Percentiles rank a stretch among this genome's conserved stretches.
These are phyloP conservation scores for Pterulicium gracile DNA, from an alignment of 1,284 basidiomycete genomes.

Conservation along the genomic window DNA sequence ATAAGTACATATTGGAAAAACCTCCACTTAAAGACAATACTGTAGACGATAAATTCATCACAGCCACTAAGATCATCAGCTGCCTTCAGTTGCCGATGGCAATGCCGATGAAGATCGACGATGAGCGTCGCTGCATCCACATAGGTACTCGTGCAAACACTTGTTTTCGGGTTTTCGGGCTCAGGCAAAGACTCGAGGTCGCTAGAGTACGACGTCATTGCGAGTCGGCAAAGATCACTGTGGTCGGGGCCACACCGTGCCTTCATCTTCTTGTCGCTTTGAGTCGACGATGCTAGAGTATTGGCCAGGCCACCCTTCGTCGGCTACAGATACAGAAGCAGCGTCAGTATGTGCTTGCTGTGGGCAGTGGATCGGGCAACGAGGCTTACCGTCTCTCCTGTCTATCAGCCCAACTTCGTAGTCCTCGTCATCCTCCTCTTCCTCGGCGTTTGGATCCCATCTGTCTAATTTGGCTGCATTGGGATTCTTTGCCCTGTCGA, in stretches of 20 bases:
- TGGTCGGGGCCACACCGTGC: conserved; percentile 57
- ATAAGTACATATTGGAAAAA: too few species aligned
- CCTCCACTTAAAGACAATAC: background rate
- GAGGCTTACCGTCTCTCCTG: too few species aligned
- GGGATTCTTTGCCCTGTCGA: conserved; percentile 55
- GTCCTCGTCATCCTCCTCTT: conserved; percentile 54
- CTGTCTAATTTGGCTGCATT: conserved; percentile 38
- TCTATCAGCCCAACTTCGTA: conserved; percentile 51
- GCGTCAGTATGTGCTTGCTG: too few species aligned
- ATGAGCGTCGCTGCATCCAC: too few species aligned
- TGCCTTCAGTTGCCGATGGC: too few species aligned
- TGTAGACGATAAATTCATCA: background rate
- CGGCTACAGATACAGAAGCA: conserved; percentile 41
- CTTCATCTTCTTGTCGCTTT: conserved; percentile 38
- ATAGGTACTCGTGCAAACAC: too few species aligned
- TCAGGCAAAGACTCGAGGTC: too few species aligned
- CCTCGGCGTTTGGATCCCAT: conserved; percentile 50
- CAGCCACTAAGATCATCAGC: background rate
- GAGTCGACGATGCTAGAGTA: conserved; percentile 57
- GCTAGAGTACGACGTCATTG: too few species aligned
- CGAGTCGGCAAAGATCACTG: conserved; percentile 14
- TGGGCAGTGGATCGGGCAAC: too few species aligned
- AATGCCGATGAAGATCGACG: too few species aligned
- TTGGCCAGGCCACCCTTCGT: conserved; percentile 56
- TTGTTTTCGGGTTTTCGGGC: too few species aligned